Conservation (phyloP, 73 alveolate species). For the Urostyla sp. region DNA sequence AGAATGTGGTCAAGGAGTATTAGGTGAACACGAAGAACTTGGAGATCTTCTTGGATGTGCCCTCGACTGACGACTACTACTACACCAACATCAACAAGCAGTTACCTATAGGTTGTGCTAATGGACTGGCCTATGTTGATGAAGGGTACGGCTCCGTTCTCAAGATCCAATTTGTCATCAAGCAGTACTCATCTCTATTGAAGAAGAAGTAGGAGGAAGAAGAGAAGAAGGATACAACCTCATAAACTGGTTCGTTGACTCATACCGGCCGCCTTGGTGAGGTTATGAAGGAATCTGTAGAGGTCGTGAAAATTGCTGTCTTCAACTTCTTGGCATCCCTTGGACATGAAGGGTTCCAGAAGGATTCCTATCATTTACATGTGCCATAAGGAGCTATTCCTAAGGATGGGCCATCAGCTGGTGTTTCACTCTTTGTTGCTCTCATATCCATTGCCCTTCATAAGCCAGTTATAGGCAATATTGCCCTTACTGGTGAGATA, state of each 20-base stretch:
- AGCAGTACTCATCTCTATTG: constrained; percentile 19
- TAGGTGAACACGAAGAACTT: constrained; percentile 61
- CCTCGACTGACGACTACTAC: constrained; percentile 67
- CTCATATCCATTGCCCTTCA: constrained; percentile 66
- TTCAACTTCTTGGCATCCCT: constrained; percentile 68
- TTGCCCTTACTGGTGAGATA: constrained; percentile 90
- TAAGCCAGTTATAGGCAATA: constrained; percentile 65
- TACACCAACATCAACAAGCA: constrained; percentile 54
- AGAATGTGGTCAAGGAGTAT: constrained; percentile 38
- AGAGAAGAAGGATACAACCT: not conserved
- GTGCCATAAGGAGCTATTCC: constrained; percentile 88
- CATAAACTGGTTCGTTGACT: constrained; percentile 46
- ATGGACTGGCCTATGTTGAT: constrained; percentile 74
- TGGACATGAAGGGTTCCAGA: constrained; percentile 51
- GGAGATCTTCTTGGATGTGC: constrained; percentile 66
- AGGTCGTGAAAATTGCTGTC: constrained; percentile 80
- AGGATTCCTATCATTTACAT: constrained; percentile 77
- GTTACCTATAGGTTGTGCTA: constrained; percentile 64
- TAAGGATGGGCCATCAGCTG: constrained; percentile 92
- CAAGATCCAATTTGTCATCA: constrained; percentile 67
- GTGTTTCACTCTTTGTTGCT: constrained; percentile 82
- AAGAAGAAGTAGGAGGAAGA: constrained; percentile 43
- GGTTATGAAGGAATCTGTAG: constrained; percentile 81
- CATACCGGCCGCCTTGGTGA: constrained; percentile 83
- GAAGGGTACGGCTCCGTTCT: constrained; percentile 72